Percentiles rank a stretch among this genome's conserved stretches.
These are phyloP conservation scores for Camellia sinensis DNA, from an alignment of 148 eudicot genomes.

Conservation along the genomic window DNA sequence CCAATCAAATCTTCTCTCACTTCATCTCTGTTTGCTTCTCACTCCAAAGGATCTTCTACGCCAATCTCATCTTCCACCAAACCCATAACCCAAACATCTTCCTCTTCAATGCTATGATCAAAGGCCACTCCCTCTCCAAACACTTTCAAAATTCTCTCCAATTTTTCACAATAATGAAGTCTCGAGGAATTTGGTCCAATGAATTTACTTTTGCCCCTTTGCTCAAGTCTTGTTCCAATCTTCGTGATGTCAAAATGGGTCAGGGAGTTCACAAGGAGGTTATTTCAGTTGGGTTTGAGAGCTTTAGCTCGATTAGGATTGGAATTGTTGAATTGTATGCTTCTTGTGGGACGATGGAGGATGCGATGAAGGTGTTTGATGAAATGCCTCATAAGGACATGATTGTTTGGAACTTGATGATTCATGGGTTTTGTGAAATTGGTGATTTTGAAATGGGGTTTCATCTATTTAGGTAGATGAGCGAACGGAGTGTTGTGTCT, in stretches of 20 bases:
- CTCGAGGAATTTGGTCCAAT: slow-evolving; percentile 46
- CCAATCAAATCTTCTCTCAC: too few species aligned
- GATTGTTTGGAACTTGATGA: too few species aligned
- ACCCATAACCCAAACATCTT: slow-evolving; percentile 45
- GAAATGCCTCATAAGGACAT: too few species aligned
- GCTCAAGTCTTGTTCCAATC: slow-evolving; percentile 59
- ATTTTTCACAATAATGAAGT: too few species aligned
- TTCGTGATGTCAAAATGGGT: slow-evolving; percentile 41
- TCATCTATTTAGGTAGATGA: too few species aligned
- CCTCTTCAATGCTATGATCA: slow-evolving; percentile 73
- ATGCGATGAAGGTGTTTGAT: slow-evolving; percentile 35
- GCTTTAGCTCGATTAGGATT: not conserved
- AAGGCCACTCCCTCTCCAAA: slow-evolving; percentile 44
- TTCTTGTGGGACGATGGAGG: slow-evolving; percentile 27
- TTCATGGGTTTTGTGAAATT: too few species aligned
- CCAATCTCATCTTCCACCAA: slow-evolving; percentile 51
- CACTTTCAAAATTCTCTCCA: too few species aligned
- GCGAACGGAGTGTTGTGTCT: too few species aligned
- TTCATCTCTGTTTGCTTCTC: too few species aligned
- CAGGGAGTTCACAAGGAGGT: not conserved
- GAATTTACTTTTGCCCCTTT: slow-evolving; percentile 69
- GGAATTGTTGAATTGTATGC: slow-evolving; percentile 45
- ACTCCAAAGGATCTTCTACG: slow-evolving; percentile 32
- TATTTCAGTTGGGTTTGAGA: too few species aligned
- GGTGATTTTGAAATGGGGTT: too few species aligned